Evolutionary conservation across 1,284 basidiomycete genomes (phyloP), one percentile per base, ranked within the genome.

Genomic region (Trametes polyzona): DNA sequence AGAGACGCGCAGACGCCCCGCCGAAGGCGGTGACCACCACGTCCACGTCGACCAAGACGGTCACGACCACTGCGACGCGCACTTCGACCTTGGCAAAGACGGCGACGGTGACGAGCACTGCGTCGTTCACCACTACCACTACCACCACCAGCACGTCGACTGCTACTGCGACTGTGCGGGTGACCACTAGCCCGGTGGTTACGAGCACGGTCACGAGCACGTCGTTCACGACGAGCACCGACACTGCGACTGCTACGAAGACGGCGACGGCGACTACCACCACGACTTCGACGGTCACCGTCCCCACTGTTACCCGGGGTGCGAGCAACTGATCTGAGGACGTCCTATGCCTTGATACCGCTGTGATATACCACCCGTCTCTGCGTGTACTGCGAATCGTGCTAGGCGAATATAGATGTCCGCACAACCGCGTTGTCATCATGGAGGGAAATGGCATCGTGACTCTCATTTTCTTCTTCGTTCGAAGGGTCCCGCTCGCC

Each of bases 181-280:
- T 30, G 40, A 51, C 49, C 14, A 51, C 49, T 3, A 42, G 14
- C 23, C 39, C 49, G 0, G 40, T 51, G 8, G 23, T 23, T 29
- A 51, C 40, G 16, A 32, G 40, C 30, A 51, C 49, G 39, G 39
- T 51, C 21, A 51, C 49, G 23, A 42, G 29, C 30, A 51, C 49
- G 21, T n/a, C 21, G 9, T 42, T 33, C 12, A 27, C 14, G 16
- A 42, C 49, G 29, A 17, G 7, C 17, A 51, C 50, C 2, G 50
- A 19, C 7, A 51, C 40, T 3, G 23, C 2, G 19, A 33, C 49
- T 0, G 32, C 21, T 8, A 51, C 49, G 29, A 24, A 12, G 27
- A 51, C 49, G 26, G 14, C n/a, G 2, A 47, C 52, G 0, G 12
- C 50, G 21, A 52, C 50, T 2, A 29, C 29, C 14, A 43, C 50